Evolutionary conservation across 805 yeast genomes (phyloP).

Genomic region (Cyberlindnera subsufficiens): DNA sequence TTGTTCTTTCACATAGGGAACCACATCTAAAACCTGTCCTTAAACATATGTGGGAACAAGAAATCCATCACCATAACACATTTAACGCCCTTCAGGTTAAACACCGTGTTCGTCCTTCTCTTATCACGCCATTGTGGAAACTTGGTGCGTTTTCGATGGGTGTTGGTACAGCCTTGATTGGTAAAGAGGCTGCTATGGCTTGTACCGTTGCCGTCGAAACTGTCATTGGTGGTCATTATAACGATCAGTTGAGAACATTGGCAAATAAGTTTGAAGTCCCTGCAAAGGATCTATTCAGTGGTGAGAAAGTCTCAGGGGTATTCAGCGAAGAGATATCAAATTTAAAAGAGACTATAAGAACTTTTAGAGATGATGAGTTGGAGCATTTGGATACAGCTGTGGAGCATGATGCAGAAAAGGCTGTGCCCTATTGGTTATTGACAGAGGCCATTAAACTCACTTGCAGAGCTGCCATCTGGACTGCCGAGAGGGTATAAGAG

Average conservation of each 20-base stretch:
- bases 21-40: slow-evolving; percentile 77
- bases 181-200: slow-evolving; percentile 98
- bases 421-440: slow-evolving; percentile 83
- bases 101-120: slow-evolving; percentile 84
- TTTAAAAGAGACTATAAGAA: slow-evolving; percentile 57
- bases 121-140: slow-evolving; percentile 91
- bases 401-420: slow-evolving; percentile 85
- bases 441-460: slow-evolving; percentile 83
- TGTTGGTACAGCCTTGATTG: slow-evolving; percentile 73
- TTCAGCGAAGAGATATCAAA: slow-evolving; percentile 50
- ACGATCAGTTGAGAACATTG: slow-evolving; percentile 76
- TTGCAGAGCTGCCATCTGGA: slow-evolving; percentile 84
- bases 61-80: slow-evolving; percentile 81
- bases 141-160: slow-evolving; percentile 86
- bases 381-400: slow-evolving; percentile 95
- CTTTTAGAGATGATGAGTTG: slow-evolving; percentile 88
- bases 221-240: slow-evolving; percentile 94
- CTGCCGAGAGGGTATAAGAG: slow-evolving; percentile 73
- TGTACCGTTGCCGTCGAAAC: slow-evolving; percentile 99
- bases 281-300: slow-evolving; percentile 25
- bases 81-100: slow-evolving; percentile 72
- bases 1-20: slow-evolving; percentile 60
- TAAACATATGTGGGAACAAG: slow-evolving; percentile 98
- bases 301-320: slow-evolving; percentile 18
- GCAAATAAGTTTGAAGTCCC: slow-evolving; percentile 56